Evolutionary conservation across 1,284 basidiomycete genomes (phyloP), one percentile per base, ranked within the genome.

Genomic region (Marasmius oreades): DNA sequence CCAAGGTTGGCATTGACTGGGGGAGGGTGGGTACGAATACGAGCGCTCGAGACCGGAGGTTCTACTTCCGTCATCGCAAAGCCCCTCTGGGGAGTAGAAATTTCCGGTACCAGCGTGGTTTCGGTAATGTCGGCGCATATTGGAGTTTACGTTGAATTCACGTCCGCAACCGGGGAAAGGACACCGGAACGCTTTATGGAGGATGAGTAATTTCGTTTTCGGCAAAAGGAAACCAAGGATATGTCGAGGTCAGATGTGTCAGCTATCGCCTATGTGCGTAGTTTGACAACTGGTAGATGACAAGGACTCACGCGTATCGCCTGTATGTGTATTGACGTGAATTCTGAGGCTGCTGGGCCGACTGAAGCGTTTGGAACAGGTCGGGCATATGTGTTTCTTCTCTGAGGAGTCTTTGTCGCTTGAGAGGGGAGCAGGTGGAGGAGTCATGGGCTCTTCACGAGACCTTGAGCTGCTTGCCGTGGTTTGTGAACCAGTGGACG

Each of bases 261-360:
- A 58, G 28, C 28, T 31, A 31, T 31, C 28, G 28, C 5, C 28
- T 31, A 31, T 31, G 28, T 20, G 53, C 52, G 33, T 56, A 31
- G 48, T 48, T 47, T 47, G 55, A 28, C 24, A 51, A n/a, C n/a
- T 24, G 58, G 59, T 55, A 37, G 45, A 43, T 18, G 46, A 50
- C 34, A 16, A 58, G 28, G 48, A 78, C 85, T 67, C 69, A 90
- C 87, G 87, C 65, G 84, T 86, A 14, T 79, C 86, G n/a, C 88
- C 88, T n/a, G 86, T 89, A 69, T 90, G 88, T 1, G 85, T 89
- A 66, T 90, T 88, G 61, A 83, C 77, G 67, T 90, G 88, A 58
- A 88, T 90, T 56, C 80, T 75, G 59, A 90, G 76, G 66, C 87
- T 89, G 62, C 88, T 90, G 2, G 88, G 88, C 10, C 88, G 78